Evolutionary conservation across 2,329 filamentous ascomycete species (phyloP).

Genomic region (Fusarium equiseti): DNA sequence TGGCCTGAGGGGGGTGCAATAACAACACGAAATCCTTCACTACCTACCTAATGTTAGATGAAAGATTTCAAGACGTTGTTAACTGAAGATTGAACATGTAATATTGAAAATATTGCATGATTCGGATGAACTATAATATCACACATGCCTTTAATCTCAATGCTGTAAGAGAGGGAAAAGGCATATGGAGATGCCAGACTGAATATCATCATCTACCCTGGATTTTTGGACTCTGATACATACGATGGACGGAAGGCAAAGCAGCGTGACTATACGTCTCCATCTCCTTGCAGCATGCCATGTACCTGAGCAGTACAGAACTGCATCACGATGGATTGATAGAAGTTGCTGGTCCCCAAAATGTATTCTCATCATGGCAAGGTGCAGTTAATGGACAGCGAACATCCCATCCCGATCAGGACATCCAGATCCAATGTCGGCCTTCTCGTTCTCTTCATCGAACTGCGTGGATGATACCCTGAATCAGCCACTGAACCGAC

Average conservation of each 20-base stretch:
- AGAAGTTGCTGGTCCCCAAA: not conserved
- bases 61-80: not conserved
- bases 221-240: not conserved
- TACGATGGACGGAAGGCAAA: constrained; percentile 17
- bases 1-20: not conserved
- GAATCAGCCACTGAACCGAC: constrained; percentile 33
- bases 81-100: not conserved
- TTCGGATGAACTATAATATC: not conserved
- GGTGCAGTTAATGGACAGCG: not conserved
- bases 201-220: not conserved
- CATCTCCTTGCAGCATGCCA: constrained; percentile 5
- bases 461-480: constrained; percentile 30
- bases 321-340: not conserved
- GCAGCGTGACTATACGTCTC: constrained; percentile 19
- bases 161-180: not conserved
- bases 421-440: constrained; percentile 33
- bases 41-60: not conserved
- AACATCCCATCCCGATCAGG: constrained; percentile 23
- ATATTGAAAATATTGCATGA: not conserved
- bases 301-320: constrained; percentile 3
- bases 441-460: constrained; percentile 33
- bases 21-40: not conserved
- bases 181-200: not conserved
- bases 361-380: constrained; percentile 10
- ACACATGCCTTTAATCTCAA: not conserved